Percentiles rank a stretch among this genome's conserved stretches.
These are phyloP conservation scores for Psophocarpus tetragonolobus DNA, from an alignment of 306 rosid genomes.

Conservation along the genomic window DNA sequence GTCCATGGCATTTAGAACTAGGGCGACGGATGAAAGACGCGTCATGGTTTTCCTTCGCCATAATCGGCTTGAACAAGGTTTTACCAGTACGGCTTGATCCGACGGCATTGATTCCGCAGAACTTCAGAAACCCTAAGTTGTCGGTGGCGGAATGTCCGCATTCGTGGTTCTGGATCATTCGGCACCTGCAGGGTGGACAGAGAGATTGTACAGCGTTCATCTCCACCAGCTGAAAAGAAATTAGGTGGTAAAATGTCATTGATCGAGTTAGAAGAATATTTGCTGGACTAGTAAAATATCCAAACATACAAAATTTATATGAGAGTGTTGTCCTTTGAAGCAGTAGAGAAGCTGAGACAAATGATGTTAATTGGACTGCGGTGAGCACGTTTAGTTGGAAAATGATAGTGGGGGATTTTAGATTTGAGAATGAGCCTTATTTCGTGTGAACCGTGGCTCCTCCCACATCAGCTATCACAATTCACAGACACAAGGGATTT, in stretches of 20 bases:
- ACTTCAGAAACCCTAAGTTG: constrained; percentile 40
- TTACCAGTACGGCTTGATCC: constrained; percentile 29
- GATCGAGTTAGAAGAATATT: not conserved
- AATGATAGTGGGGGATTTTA: not conserved
- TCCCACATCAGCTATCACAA: too few relatives aligned
- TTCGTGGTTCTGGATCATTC: constrained; percentile 36
- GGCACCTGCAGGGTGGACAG: constrained; percentile 12
- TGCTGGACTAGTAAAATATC: not conserved
- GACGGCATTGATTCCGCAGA: constrained; percentile 42
- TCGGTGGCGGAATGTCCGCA: constrained; percentile 28
- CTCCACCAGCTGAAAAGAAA: not conserved
- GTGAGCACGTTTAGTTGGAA: constrained; percentile 25
- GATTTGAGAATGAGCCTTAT: not conserved
- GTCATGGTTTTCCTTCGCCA: constrained; percentile 40
- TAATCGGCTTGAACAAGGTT: constrained; percentile 44
- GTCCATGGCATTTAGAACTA: not conserved
- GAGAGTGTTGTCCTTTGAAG: constrained; percentile 14
- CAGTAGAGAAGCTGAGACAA: not conserved
- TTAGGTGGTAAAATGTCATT: not conserved
- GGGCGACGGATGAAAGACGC: constrained; percentile 11
- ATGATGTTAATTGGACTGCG: not conserved
- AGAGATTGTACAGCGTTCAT: constrained; percentile 43
- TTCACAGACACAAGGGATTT: too few relatives aligned
- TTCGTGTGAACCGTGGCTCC: too few relatives aligned
- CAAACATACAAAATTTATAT: not conserved